phyloP scores from a whole-genome alignment of 257 asterid genomes.

The Przewalskia tangutica region DNA sequence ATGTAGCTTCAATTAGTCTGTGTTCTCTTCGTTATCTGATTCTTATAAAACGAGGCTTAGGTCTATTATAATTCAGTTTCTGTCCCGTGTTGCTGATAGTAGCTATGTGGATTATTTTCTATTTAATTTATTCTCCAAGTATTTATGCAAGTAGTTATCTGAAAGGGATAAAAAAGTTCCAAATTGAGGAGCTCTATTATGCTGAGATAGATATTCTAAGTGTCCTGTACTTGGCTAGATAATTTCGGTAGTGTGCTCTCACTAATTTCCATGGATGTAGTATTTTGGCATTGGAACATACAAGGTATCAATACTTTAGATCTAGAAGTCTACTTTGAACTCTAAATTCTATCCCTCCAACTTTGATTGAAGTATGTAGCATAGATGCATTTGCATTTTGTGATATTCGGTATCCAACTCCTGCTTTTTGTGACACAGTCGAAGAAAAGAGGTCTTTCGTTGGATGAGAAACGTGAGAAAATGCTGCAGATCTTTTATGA shows the following conservation, averaged over 20 bases:
- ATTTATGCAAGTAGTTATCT: background rate
- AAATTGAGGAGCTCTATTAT: background rate
- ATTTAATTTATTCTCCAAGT: background rate
- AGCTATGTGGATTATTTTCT: no score
- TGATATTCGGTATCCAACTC: conserved; percentile 9
- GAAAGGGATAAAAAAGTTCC: background rate
- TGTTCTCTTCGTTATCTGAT: background rate
- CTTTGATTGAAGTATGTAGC: background rate
- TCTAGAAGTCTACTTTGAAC: background rate
- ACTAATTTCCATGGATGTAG: background rate
- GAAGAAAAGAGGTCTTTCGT: conserved; percentile 85
- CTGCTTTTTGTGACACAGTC: conserved; percentile 35
- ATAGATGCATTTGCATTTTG: background rate
- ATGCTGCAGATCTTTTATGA: conserved; percentile 91
- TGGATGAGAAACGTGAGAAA: conserved; percentile 92
- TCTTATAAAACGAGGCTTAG: background rate
- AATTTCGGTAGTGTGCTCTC: background rate
- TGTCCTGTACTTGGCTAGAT: background rate
- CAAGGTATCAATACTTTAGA: background rate
- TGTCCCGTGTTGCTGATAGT: no score
- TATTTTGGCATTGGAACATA: background rate
- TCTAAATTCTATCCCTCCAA: background rate
- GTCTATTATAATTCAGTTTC: background rate
- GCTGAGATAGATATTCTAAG: background rate
- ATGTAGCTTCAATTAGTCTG: no score